phyloP scores from a whole-genome alignment of 768 basidiomycete genomes.

The Hypholoma sublateritium region DNA sequence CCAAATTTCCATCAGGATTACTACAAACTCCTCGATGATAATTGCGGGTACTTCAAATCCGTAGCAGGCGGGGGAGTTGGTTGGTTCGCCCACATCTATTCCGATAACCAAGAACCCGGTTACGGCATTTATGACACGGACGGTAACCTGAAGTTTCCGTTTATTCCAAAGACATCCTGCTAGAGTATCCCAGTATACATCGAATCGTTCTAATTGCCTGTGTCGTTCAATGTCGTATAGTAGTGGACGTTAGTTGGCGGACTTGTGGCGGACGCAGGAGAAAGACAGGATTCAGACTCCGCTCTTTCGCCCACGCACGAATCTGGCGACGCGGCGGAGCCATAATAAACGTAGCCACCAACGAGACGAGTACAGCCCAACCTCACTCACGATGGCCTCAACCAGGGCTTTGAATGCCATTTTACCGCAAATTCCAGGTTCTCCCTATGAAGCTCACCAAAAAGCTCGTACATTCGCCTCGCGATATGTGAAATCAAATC shows the following conservation, averaged over 20 bases:
- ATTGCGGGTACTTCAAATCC: slow-evolving; percentile 62
- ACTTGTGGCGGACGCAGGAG: neutral
- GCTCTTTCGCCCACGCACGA: neutral
- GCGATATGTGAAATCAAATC: slow-evolving; percentile 76
- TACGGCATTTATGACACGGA: slow-evolving; percentile 63
- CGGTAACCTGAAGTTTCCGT: slow-evolving; percentile 59
- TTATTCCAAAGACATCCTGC: slow-evolving; percentile 63
- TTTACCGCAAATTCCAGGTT: slow-evolving; percentile 65
- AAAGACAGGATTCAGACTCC: slow-evolving; percentile 15
- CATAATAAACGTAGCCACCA: neutral
- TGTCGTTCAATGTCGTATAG: neutral
- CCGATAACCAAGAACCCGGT: slow-evolving; percentile 62
- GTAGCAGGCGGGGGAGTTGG: slow-evolving; percentile 64
- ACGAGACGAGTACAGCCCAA: neutral
- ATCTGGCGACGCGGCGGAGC: neutral
- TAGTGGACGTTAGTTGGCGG: too few species aligned
- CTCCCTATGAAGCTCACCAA: slow-evolving; percentile 94
- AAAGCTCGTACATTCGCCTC: slow-evolving; percentile 95
- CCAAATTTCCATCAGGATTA: slow-evolving; percentile 45
- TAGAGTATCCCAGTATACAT: slow-evolving; percentile 24
- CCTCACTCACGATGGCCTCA: slow-evolving; percentile 30
- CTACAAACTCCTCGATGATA: slow-evolving; percentile 58
- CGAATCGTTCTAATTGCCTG: too few species aligned
- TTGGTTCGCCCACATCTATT: slow-evolving; percentile 84
- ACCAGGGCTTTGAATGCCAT: slow-evolving; percentile 74